Conservation (phyloP, 1,284 basidiomycete genomes). For the Sporisorium exsertum region DNA sequence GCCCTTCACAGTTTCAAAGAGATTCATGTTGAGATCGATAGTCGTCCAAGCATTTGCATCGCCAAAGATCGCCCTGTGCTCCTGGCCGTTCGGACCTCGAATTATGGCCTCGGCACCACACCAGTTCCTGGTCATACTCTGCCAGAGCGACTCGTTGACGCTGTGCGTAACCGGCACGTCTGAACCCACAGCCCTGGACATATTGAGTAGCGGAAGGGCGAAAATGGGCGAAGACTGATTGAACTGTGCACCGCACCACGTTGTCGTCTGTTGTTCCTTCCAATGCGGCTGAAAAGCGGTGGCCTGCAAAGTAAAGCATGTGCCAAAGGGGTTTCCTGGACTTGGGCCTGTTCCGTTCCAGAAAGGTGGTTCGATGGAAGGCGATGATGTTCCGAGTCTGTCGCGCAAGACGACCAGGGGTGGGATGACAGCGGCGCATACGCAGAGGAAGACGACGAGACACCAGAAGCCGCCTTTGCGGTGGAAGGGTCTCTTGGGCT, state of each 20-base stretch:
- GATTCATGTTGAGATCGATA: conserved; percentile 35
- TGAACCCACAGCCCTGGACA: conserved; percentile 26
- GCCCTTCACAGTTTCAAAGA: conserved; percentile 40
- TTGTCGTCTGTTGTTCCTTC: conserved; percentile 43
- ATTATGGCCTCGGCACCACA: conserved; percentile 46
- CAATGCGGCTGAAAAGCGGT: conserved; percentile 49
- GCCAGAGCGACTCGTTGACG: conserved; percentile 17
- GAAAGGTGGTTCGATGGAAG: conserved; percentile 33
- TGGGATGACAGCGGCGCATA: conserved; percentile 36
- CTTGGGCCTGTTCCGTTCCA: conserved; percentile 51
- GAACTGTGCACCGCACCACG: conserved; percentile 48
- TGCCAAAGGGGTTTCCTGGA: conserved; percentile 46
- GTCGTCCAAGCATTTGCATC: conserved; percentile 42
- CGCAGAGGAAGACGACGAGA: conserved; percentile 25
- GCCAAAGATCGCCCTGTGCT: conserved; percentile 28
- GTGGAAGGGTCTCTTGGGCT: conserved; percentile 31
- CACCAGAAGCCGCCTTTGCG: conserved; percentile 31
- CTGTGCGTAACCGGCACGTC: conserved; percentile 15
- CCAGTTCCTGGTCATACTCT: conserved; percentile 42
- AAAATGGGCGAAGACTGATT: conserved; percentile 45
- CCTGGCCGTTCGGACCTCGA: conserved; percentile 27
- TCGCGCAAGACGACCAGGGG: conserved; percentile 39
- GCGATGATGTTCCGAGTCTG: conserved; percentile 9
- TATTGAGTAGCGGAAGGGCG: conserved; percentile 39
- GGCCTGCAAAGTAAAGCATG: conserved; percentile 41